Evolutionary conservation across 2,329 filamentous ascomycete species (phyloP), one percentile per base, ranked within the genome.

Genomic region (Didymellaceae sp.): DNA sequence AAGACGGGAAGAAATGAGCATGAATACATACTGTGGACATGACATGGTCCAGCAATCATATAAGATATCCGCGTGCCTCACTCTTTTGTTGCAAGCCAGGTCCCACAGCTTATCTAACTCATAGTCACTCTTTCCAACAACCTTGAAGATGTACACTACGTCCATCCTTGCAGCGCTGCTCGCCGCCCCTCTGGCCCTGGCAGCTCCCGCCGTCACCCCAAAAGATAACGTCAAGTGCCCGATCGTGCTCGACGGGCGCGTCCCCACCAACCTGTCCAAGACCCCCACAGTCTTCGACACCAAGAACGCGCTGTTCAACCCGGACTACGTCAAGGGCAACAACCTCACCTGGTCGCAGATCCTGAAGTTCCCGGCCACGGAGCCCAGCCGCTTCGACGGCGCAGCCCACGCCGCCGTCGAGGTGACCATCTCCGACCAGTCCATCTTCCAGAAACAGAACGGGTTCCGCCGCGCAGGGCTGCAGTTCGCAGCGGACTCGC

Each of bases 401-500:
- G 47, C 54, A 7, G 69, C 71, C 35, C 73, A 75, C 33, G 68
- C 76, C 25, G 71, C 82, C 4, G 57, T 84, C 17, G 80, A 82
- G 60, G 78, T 84, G 8, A 83, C 80, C 31, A 79, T 86, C 65
- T 78, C 68, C 50, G 83, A 86, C 66, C 61, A 77, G 52, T 84
- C 82, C 59, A 85, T 87, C 68, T 87, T 86, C 70, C 57, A 75
- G 60, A 78, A 80, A 58, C 84, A 87, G 68, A 71, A 71, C 2
- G 84, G 84, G 16, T 86, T 87, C 74, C 78, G 84, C 31, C 82
- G 84, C 55, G 81, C 81, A 1, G 83, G 85, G 52, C 75, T 86
- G 43, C 77, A 73, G 37, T 73, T 83, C 45, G 75, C 79, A 68
- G 75, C 58, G 72, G 78, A 73, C 78, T 81, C 73, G 14, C 75